Evolutionary conservation across 345 rosid genomes (phyloP), one percentile per base, ranked within the genome.

Genomic region (Hypericum perforatum): DNA sequence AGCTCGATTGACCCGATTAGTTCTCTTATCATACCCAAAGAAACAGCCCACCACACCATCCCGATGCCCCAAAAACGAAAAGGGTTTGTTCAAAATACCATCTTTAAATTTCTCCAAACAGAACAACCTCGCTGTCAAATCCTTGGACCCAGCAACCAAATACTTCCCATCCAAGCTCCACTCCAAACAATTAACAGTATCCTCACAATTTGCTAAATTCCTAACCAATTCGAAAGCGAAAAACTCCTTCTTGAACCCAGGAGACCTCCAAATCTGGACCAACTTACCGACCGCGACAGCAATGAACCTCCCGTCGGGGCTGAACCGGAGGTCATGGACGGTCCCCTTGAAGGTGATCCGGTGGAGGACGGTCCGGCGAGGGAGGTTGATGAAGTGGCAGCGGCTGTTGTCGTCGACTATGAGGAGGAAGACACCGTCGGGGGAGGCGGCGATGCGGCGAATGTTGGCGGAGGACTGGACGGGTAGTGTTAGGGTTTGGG

Each of bases 261-360:
- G 98, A 1, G 95, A 82, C 50, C 78, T 71, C 96, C 96, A 92
- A 7, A 92, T 76, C 66, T 92, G 86, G 13, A 92, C 80, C 69
- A 92, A 65, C 49, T 88, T 92, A n/a, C 95, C 97, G 0, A 74
- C 39, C 9, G 78, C 98, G 2, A 85, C 90, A 0, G 97, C 98
- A 16, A 92, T 73, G 51, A 63, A 74, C 43, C 75, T 82, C 6
- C 97, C 91, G 37, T 83, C 69, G n/a, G 94, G 89, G 58, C 95
- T 88, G 52, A 88, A 88, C 61, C 69, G 68, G 45, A 85, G 22
- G 47, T 83, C 76, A 9, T 74, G 53, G 5, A 88, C 97, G 12
- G 80, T 65, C 3, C 66, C 66, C 50, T 78, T 82, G 66, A 92
- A 84, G 11, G 56, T 67, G 12, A 92, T 79, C 29, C 98, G 73